Base-by-base conservation (phyloP, 75 land plant genomes). In the Gnetum montanum region DNA sequence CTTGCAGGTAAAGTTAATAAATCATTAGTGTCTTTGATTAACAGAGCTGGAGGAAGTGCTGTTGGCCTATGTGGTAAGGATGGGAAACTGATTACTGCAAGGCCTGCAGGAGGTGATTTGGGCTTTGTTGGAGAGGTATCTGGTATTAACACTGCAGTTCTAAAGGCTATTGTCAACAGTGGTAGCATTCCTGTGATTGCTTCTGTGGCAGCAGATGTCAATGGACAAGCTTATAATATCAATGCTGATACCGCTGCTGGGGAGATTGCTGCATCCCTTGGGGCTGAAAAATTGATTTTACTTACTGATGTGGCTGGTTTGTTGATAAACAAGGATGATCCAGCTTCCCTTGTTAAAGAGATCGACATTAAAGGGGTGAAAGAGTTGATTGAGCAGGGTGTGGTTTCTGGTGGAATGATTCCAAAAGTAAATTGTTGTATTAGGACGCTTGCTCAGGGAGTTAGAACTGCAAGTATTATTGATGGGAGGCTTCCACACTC, bases 201-300 rank as follows among this genome's bases (percentile, higher is more conserved):
- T 2, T 81, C 98, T 8, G 98, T 92, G 38, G 98, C 98, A 3
- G 78, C 95, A 0, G 98, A 92, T 54, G 68, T 58, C 15, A 46
- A 31, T 2, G 96, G 96, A 4, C 94, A 91, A 40, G 70, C 73
- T 0, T 88, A 84, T 37, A 92, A 92, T 49, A 77, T 92, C 57
- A 92, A 92, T 67, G 98, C 98, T 2, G 98, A 92, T 59, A 92
- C 82, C 0, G 95, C 74, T 1, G 98, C 98, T 2, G 98, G 98
- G 8, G 98, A 92, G 49, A 58, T 92, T 23, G 98, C 98, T 2
- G 98, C 96, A 12, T 81, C 98, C 2, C 52, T 92, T 37, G 86
- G 98, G 1, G 98, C 98, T 6, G 98, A 92, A 68, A 92, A 92
- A 69, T 70, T 92, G 28, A 88, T 92, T 22, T 46, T 92, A 51